These are phyloP conservation scores for Evansstolkia leycettana DNA, from an alignment of 495 filamentous ascomycete genomes.

Conservation along the genomic window DNA sequence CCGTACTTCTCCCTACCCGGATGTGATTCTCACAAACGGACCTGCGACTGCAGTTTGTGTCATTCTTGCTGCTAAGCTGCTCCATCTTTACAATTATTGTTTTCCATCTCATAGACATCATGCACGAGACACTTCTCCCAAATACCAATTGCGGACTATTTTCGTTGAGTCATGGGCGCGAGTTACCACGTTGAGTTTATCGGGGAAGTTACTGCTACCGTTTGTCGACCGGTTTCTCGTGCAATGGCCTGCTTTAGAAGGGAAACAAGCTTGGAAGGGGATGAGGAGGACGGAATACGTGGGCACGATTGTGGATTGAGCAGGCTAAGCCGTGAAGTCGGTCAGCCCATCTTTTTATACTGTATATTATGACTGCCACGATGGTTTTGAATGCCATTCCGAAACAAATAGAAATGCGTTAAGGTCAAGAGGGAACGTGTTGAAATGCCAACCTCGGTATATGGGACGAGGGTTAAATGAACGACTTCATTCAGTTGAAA, in stretches of 20 bases:
- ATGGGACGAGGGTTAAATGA: too few relatives aligned
- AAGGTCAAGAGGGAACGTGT: too few relatives aligned
- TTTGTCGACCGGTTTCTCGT: conserved; percentile 62
- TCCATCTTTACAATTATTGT: conserved; percentile 43
- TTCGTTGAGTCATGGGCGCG: conserved; percentile 92
- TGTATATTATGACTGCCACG: too few relatives aligned
- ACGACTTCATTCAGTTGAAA: too few relatives aligned
- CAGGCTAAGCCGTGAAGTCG: too few relatives aligned
- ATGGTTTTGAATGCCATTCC: too few relatives aligned
- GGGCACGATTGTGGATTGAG: conserved; percentile 34
- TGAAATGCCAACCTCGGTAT: too few relatives aligned
- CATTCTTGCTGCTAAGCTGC: conserved; percentile 49
- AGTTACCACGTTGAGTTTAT: conserved; percentile 65
- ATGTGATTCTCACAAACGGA: conserved; percentile 77
- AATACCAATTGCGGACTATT: conserved; percentile 51
- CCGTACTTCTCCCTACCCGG: conserved; percentile 39
- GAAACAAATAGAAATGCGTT: too few relatives aligned
- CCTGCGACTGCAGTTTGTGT: conserved; percentile 79
- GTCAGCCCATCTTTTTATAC: too few relatives aligned
- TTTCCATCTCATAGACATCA: neutral
- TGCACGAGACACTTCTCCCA: neutral
- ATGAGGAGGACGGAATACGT: conserved; percentile 32
- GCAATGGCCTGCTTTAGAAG: conserved; percentile 53
- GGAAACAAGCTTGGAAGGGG: conserved; percentile 28
- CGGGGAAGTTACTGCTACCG: conserved; percentile 56